phyloP scores from a whole-genome alignment of 371 early-diverging fungal species.

The Rhizopus arrhizus region DNA sequence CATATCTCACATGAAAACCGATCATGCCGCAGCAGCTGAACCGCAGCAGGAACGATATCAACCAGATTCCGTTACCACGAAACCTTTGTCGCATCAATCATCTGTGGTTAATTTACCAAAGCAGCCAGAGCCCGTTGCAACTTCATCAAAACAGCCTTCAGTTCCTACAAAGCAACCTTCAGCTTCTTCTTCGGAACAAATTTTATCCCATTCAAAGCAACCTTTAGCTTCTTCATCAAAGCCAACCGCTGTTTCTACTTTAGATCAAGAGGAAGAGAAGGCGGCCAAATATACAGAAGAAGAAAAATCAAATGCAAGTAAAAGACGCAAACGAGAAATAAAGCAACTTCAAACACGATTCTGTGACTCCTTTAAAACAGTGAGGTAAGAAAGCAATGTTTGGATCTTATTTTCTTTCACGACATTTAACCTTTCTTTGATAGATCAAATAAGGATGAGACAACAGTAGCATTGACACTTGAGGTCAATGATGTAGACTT shows the following conservation, averaged over 20 bases:
- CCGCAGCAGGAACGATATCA: neutral
- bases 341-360: slow-evolving; percentile 54
- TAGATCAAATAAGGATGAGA: slow-evolving; percentile 13
- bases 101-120: neutral
- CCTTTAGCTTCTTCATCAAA: slow-evolving; percentile 1
- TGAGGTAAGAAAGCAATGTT: slow-evolving; percentile 25
- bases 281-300: slow-evolving; percentile 11
- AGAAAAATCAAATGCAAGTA: slow-evolving; percentile 30
- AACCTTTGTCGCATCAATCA: neutral
- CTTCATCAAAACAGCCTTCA: neutral
- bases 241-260: neutral
- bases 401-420: neutral
- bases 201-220: neutral
- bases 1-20: slow-evolving; percentile 24
- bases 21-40: slow-evolving; percentile 1
- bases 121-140: neutral
- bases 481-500: slow-evolving; percentile 42
- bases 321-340: slow-evolving; percentile 38
- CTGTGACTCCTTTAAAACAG: slow-evolving; percentile 35
- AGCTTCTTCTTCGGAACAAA: neutral
- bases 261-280: neutral
- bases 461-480: slow-evolving; percentile 13
- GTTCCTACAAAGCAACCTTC: neutral
- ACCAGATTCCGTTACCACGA: neutral
- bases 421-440: neutral